Conservation (phyloP, 2,329 filamentous ascomycete genomes). For the Hypoxylon rubiginosum region DNA sequence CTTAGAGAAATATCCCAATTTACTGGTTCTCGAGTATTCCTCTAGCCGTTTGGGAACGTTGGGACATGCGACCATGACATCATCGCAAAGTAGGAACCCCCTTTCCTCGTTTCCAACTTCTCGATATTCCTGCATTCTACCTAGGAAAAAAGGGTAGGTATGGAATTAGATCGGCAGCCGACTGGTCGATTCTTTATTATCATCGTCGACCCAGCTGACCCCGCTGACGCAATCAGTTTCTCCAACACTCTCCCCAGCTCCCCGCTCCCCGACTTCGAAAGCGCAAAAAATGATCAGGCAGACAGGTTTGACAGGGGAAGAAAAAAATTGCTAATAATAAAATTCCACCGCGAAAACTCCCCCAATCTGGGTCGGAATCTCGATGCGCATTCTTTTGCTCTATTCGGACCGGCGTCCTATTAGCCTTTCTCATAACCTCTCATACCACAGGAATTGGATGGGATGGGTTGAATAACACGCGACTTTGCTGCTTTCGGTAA, state of each 20-base stretch:
- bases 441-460: conserved; percentile 24
- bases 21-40: conserved; percentile 10
- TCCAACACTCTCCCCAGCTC: conserved; percentile 4
- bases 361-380: conserved; percentile 36
- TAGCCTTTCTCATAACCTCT: conserved; percentile 12
- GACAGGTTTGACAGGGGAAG: neutral
- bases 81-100: conserved; percentile 20
- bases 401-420: conserved; percentile 27
- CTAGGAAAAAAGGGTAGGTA: too few species aligned
- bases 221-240: conserved; percentile 37
- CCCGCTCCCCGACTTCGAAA: conserved; percentile 1
- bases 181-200: conserved; percentile 24
- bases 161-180: conserved; percentile 33
- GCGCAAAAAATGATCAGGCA: neutral
- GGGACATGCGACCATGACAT: conserved; percentile 30
- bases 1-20: conserved; percentile 16
- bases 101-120: neutral
- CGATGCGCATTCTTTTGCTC: conserved; percentile 27
- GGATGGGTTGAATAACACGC: conserved; percentile 9
- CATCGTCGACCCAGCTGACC: conserved; percentile 27
- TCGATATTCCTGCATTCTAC: too few species aligned
- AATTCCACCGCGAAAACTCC: conserved; percentile 14
- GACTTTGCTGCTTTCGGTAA: conserved; percentile 16
- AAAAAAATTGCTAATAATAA: conserved; percentile 30
- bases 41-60: conserved; percentile 8